Percentiles rank a stretch among this genome's conserved stretches.
These are phyloP conservation scores for Malassezia obtusa DNA, from an alignment of 1,284 basidiomycete genomes.

Conservation along the genomic window DNA sequence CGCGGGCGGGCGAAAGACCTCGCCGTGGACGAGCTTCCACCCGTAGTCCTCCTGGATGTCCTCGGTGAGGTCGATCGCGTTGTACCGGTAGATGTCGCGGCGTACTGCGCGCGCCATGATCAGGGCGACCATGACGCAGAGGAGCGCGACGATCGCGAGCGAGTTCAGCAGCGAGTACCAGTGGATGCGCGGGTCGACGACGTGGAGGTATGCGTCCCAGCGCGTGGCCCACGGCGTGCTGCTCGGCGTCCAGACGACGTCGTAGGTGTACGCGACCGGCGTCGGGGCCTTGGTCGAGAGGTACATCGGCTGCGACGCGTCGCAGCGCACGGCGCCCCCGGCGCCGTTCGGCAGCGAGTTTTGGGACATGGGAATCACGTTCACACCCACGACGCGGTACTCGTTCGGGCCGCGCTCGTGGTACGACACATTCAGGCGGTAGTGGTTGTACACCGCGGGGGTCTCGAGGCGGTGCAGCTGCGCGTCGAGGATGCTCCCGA, in stretches of 20 bases:
- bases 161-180: conserved; percentile 89
- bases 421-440: conserved; percentile 43
- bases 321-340: conserved; percentile 18
- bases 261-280: conserved; percentile 77
- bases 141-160: conserved; percentile 60
- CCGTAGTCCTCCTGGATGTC: conserved; percentile 97
- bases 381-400: conserved; percentile 44
- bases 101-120: conserved; percentile 76
- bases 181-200: conserved; percentile 51
- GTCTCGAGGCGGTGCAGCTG: conserved; percentile 48
- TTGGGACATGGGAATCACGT: conserved; percentile 34
- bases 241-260: conserved; percentile 77
- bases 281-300: conserved; percentile 56
- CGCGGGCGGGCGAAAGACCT: conserved; percentile 79
- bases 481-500: conserved; percentile 38
- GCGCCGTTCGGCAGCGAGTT: conserved; percentile 21
- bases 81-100: conserved; percentile 90
- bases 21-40: conserved; percentile 93
- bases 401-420: conserved; percentile 36
- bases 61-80: conserved; percentile 84
- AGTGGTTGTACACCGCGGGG: conserved; percentile 46
- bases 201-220: conserved; percentile 74
- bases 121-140: conserved; percentile 80
- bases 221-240: conserved; percentile 67
- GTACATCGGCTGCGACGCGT: conserved; percentile 23